Conservation (phyloP, 805 yeast species). For the Candida takata region DNA sequence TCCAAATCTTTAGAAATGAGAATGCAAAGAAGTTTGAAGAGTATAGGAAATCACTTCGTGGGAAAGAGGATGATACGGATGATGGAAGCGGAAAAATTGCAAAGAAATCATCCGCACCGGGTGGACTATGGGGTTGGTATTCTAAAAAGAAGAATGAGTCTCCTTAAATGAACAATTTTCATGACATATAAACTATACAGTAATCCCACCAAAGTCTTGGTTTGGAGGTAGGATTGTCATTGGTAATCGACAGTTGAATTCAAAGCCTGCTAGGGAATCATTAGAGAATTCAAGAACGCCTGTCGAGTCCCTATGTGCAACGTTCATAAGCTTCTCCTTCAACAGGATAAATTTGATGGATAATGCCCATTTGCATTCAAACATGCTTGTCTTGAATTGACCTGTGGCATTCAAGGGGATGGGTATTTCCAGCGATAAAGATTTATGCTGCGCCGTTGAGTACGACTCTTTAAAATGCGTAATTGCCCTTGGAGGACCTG, state of each 20-base stretch:
- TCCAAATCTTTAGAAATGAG: conserved; percentile 27
- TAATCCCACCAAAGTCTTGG: conserved; percentile 42
- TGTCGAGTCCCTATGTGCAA: conserved; percentile 29
- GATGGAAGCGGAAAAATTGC: background rate
- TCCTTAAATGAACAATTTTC: background rate
- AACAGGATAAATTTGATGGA: conserved; percentile 30
- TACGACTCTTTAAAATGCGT: conserved; percentile 26
- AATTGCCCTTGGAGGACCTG: conserved; percentile 9
- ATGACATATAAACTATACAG: conserved; percentile 6
- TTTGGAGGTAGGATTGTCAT: conserved; percentile 38
- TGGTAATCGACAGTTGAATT: conserved; percentile 39
- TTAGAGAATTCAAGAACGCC: conserved; percentile 29
- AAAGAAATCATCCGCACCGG: conserved; percentile 12
- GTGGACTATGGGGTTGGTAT: conserved; percentile 18
- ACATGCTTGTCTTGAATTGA: conserved; percentile 34
- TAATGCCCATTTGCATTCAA: conserved; percentile 33
- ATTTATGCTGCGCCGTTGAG: conserved; percentile 23
- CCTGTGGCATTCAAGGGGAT: conserved; percentile 30
- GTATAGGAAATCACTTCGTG: conserved; percentile 9
- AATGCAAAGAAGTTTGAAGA: conserved; percentile 22
- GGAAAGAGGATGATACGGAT: background rate
- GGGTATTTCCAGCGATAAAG: conserved; percentile 26
- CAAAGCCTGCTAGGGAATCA: conserved; percentile 31
- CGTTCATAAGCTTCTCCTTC: conserved; percentile 13
- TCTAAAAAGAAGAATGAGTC: conserved; percentile 4